A percentile compares a stretch with the other conserved stretches of the same genome.
These are phyloP conservation scores for Eimeria necatrix DNA, from an alignment of 169 alveolate species.

Conservation along the genomic window DNA sequence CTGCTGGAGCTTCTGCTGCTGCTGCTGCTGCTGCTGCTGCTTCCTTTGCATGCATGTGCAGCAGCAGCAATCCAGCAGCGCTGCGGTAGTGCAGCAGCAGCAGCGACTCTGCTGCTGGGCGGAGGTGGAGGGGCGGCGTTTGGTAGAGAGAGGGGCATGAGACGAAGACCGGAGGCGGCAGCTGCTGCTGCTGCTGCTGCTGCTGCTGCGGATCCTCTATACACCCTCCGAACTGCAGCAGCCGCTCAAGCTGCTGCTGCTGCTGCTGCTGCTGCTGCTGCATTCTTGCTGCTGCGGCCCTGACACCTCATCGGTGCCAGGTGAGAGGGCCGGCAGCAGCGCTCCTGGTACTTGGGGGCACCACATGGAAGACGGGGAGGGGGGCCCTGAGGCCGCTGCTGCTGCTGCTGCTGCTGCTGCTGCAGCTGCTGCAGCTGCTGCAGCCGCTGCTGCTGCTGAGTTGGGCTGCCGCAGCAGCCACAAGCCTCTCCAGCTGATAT, in stretches of 20 bases:
- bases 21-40: slow-evolving; percentile 67
- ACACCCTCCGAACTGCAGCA: not conserved
- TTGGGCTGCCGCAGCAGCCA: no score
- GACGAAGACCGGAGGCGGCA: not conserved
- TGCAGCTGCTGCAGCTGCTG: no score
- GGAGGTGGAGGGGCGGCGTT: not conserved
- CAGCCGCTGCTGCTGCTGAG: no score
- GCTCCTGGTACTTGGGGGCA: no score
- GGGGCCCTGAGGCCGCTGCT: no score
- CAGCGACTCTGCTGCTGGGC: not conserved
- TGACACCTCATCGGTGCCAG: no score
- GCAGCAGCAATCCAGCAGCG: slow-evolving; percentile 63
- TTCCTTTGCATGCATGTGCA: slow-evolving; percentile 41
- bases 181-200: not conserved
- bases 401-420: no score
- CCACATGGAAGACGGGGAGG: no score
- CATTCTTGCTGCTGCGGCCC: no score
- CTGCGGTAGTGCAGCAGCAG: slow-evolving; percentile 55
- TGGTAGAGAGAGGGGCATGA: not conserved
- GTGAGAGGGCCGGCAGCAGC: no score
- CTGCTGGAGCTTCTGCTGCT: slow-evolving; percentile 14
- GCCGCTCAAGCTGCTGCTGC: slow-evolving; percentile 1
- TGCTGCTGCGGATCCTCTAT: not conserved
- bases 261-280: not conserved
- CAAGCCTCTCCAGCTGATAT: no score